phyloP scores from a whole-genome alignment of 208 protist genomes.

The Crithidia bombi region DNA sequence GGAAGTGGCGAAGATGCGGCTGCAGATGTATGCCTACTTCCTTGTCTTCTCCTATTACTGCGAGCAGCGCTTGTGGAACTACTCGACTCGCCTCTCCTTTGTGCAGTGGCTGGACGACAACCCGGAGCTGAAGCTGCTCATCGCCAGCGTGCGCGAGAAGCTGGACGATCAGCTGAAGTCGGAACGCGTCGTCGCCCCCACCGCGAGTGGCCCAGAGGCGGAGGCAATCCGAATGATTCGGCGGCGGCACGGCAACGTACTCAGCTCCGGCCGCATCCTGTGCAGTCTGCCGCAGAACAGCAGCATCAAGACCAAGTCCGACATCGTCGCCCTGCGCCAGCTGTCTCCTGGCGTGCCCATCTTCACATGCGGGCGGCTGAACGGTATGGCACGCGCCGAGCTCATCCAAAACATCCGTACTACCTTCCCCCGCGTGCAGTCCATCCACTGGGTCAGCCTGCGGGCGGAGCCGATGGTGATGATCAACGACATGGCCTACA shows the following conservation, averaged over 20 bases:
- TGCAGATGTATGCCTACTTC: slow-evolving; percentile 86
- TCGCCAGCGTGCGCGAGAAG: slow-evolving; percentile 69
- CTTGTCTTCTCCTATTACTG: slow-evolving; percentile 91
- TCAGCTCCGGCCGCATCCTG: slow-evolving; percentile 82
- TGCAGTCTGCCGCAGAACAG: slow-evolving; percentile 47
- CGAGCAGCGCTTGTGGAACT: slow-evolving; percentile 87
- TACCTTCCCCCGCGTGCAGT: slow-evolving; percentile 57
- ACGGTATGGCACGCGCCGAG: slow-evolving; percentile 34
- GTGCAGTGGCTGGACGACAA: slow-evolving; percentile 72
- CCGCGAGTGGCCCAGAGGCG: slow-evolving; percentile 41
- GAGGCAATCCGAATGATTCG: slow-evolving; percentile 60
- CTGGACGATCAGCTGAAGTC: slow-evolving; percentile 76
- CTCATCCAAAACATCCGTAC: slow-evolving; percentile 59
- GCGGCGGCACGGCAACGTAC: slow-evolving; percentile 75
- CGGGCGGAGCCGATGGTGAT: slow-evolving; percentile 87
- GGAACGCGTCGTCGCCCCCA: slow-evolving; percentile 65
- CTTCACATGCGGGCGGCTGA: slow-evolving; percentile 79
- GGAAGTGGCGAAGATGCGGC: slow-evolving; percentile 81
- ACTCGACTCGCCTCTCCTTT: slow-evolving; percentile 58
- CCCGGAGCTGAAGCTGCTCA: slow-evolving; percentile 72
- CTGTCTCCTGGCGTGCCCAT: slow-evolving; percentile 81
- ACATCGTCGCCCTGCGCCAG: slow-evolving; percentile 68
- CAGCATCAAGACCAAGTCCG: slow-evolving; percentile 7
- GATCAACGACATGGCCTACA: slow-evolving; percentile 85
- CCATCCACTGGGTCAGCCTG: slow-evolving; percentile 83